A percentile compares a stretch with the other conserved stretches of the same genome.
Evolutionary conservation across 306 rosid species (phyloP).

Genomic region (Rubus idaeus): DNA sequence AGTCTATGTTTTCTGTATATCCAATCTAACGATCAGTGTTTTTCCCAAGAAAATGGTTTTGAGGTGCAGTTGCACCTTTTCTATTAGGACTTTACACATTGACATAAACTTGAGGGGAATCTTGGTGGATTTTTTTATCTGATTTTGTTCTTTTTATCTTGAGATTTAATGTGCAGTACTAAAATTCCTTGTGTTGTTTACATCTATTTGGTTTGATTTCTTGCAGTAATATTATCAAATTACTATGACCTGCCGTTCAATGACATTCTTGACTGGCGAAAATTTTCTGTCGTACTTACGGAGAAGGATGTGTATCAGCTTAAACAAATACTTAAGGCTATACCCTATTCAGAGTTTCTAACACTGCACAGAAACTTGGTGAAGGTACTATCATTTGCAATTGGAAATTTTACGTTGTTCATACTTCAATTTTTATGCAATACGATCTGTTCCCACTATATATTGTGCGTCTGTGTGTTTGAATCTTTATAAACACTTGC

Average conservation of each 20-base stretch:
- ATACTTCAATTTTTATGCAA: background rate
- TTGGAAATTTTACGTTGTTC: background rate
- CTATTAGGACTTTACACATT: background rate
- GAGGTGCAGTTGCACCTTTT: background rate
- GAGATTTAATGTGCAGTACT: background rate
- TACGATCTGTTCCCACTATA: background rate
- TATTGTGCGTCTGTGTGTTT: background rate
- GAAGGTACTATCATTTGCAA: constrained; percentile 46
- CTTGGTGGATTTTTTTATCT: background rate
- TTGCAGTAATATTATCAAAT: constrained; percentile 89
- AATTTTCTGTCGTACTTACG: constrained; percentile 71
- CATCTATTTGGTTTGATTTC: constrained; percentile 30
- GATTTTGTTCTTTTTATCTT: constrained; percentile 7
- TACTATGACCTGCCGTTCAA: constrained; percentile 96
- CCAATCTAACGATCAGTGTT: background rate
- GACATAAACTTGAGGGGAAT: background rate
- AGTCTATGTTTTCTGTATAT: background rate
- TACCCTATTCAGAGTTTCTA: constrained; percentile 63
- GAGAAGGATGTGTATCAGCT: constrained; percentile 85
- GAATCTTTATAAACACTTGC: background rate
- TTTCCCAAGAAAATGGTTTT: background rate
- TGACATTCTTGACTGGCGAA: constrained; percentile 88
- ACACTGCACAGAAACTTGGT: constrained; percentile 69
- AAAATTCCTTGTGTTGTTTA: constrained; percentile 15
- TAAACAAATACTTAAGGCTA: constrained; percentile 74